These are phyloP conservation scores for Hypoxylon sp. DNA, from an alignment of 2,329 filamentous ascomycete species.

Conservation along the genomic window DNA sequence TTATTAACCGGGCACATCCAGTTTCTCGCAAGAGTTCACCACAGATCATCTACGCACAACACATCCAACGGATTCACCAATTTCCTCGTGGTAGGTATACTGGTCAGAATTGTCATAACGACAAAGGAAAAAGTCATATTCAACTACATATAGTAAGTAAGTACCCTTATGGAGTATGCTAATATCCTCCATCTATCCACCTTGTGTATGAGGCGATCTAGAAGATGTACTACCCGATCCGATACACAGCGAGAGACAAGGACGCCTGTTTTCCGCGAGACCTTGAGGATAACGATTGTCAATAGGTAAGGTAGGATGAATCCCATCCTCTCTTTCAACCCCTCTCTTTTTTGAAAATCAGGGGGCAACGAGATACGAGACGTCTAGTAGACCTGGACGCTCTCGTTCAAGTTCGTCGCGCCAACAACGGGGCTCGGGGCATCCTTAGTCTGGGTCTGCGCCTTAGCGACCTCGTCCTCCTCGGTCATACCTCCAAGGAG, in stretches of 20 bases:
- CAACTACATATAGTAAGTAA: constrained; percentile 38
- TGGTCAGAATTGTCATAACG: constrained; percentile 21
- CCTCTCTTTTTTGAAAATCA: neutral
- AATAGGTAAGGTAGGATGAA: constrained; percentile 26
- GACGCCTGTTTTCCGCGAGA: constrained; percentile 24
- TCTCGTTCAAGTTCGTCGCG: constrained; percentile 42
- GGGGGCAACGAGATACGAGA: neutral
- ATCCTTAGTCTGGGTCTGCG: constrained; percentile 30
- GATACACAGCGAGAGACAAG: constrained; percentile 32
- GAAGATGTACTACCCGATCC: constrained; percentile 24
- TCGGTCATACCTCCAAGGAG: constrained; percentile 65
- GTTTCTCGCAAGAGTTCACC: neutral
- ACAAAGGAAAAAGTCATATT: constrained; percentile 39
- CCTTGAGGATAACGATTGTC: constrained; percentile 36
- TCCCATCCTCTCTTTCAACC: constrained; percentile 18
- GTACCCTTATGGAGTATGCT: constrained; percentile 24
- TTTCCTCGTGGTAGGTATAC: neutral
- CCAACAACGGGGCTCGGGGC: constrained; percentile 44
- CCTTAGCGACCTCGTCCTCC: constrained; percentile 55
- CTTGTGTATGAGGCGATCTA: constrained; percentile 38
- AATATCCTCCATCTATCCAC: constrained; percentile 34
- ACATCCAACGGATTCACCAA: constrained; percentile 6
- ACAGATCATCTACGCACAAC: neutral
- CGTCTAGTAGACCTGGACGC: constrained; percentile 49
- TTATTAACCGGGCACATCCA: constrained; percentile 15